Evolutionary conservation across 495 filamentous ascomycete species (phyloP), one percentile per base, ranked within the genome.

Genomic region (Cetradonia linearis): DNA sequence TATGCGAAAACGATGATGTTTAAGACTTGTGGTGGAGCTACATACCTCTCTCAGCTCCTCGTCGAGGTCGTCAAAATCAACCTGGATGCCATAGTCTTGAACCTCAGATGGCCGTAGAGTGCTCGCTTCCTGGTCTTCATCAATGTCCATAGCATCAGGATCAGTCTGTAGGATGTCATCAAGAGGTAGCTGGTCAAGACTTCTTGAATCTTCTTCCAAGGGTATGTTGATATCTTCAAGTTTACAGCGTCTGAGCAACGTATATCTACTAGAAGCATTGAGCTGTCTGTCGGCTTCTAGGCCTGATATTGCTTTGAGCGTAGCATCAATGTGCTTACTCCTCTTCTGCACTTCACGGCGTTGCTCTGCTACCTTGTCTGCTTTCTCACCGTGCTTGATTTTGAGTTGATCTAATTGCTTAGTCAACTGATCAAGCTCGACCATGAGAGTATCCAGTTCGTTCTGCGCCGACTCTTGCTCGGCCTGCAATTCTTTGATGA

Each of bases 191-290:
- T 83, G 78, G 65, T 95, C 91, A 28, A 97, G 82, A 34, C 76
- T 70, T 34, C 76, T 77, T n/a, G 90, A 95, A 56, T 82, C 83
- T 37, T 85, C 76, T 3, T 79, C 74, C 50, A 99, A 77, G 9
- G 93, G 94, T 54, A 99, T 74, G 62, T 88, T 83, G 64, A 96
- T 87, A 66, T 95, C 89, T 67, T 96, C 91, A 40, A 99, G 81
- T 72, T 93, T 92, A 77, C 93, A 97, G 59, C 88, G 82, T 62
- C 90, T 83, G 10, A 99, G 80, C 34, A 93, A 76, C 54, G 83
- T 81, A 69, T 96, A 95, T 66, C 91, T 84, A 56, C 82, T 84
- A 0, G 89, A 85, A 34, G 87, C 86, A 64, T 87, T 88, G 56
- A 86, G 84, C 71, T 95, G 89, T 40, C 94, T 83, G 36, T 89